Base-by-base conservation (phyloP, 768 basidiomycete genomes). In the Mrakia frigida region DNA sequence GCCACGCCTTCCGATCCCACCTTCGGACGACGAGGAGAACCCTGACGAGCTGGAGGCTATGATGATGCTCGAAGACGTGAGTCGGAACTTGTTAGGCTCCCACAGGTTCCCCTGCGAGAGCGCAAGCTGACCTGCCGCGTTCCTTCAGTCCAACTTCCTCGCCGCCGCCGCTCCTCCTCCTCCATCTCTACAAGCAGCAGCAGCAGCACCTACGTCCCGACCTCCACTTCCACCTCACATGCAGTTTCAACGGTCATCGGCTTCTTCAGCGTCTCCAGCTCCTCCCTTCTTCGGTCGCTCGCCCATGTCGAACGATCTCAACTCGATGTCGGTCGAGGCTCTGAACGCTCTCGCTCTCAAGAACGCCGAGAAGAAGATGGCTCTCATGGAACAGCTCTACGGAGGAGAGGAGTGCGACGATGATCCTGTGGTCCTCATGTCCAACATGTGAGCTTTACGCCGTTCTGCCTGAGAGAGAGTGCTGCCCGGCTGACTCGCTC, bases 341-440 rank as follows among this genome's bases (percentile, higher is more conserved):
- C 70, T 70, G 4, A 23, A 41, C 28, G 43, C 31, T 5, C 50
- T 70, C 21, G 39, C 39, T 11, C 21, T 43, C n/a, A 70, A 70
- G 50, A 70, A 70, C 31, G 39, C 39, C 23, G 70, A 70, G 70
- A 70, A 70, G 70, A 70, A 43, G 70, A 70, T 70, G 70, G 70
- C 70, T 3, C 50, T 70, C 28, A 70, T 70, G 70, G 70, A 70
- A 10, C n/a, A 50, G 50, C 67, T 69, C 37, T 50, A 43, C 25
- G 28, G 43, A 11, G 70, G 50, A 25, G n/a, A 33, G 35, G 61
- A 63, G 16, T 23, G 28, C 18, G 70, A 70, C 50, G 70, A 70
- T 35, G 70, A 70, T 53, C 70, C 70, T 2, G 70, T 70, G 1
- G 70, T 70, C 0, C 43, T 52, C 70, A n/a, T 23, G 50, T 21